These are phyloP conservation scores for Curvularia sp. DNA, from an alignment of 2,329 filamentous ascomycete species.

Conservation along the genomic window DNA sequence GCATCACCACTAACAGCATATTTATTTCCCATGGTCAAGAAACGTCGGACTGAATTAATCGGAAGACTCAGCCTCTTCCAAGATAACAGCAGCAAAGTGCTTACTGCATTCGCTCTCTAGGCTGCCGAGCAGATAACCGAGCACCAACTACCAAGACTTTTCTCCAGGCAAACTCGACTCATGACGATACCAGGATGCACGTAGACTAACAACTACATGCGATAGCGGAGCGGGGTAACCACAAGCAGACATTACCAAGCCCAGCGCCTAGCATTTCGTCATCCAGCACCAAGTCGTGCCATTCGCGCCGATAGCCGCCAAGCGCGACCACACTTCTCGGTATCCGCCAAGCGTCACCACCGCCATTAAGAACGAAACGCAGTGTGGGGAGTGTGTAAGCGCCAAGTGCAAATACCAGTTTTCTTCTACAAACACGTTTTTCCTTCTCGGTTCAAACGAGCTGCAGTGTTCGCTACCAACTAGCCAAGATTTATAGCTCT, in stretches of 20 bases:
- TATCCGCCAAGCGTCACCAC: slow-evolving; percentile 24
- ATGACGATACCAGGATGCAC: background rate
- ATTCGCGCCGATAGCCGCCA: slow-evolving; percentile 19
- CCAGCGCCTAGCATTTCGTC: slow-evolving; percentile 15
- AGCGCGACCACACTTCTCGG: slow-evolving; percentile 18
- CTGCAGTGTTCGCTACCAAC: too few relatives aligned
- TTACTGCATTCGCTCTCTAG: background rate
- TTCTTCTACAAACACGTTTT: too few relatives aligned
- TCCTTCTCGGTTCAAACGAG: too few relatives aligned
- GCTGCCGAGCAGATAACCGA: background rate
- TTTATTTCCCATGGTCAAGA: background rate
- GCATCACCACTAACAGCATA: background rate
- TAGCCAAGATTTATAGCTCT: too few relatives aligned
- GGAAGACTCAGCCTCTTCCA: background rate
- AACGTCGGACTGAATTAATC: background rate
- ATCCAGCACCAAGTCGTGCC: background rate
- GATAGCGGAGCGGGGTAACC: slow-evolving; percentile 18
- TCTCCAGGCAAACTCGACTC: background rate
- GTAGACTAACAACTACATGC: background rate
- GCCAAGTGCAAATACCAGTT: background rate
- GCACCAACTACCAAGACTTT: background rate
- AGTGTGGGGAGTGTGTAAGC: slow-evolving; percentile 1
- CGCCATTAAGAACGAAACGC: slow-evolving; percentile 4
- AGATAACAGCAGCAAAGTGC: background rate
- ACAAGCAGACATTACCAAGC: slow-evolving; percentile 9